Evolutionary conservation across 2,329 filamentous ascomycete genomes (phyloP).

Genomic region (Huntiella savannae): DNA sequence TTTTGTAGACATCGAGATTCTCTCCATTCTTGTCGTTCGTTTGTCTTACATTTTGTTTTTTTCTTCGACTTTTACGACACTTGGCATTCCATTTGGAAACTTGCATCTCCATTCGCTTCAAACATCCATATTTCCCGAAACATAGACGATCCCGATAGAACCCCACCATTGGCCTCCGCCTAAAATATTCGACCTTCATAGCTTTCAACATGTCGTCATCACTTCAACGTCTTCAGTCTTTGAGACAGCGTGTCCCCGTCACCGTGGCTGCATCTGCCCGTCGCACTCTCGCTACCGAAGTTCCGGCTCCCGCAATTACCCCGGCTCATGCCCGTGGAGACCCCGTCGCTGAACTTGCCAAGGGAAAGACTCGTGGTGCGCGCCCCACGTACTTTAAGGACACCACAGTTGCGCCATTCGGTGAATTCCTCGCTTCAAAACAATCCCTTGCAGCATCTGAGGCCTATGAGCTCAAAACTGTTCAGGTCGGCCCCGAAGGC

Average conservation of each 20-base stretch:
- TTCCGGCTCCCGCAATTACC: conserved; percentile 16
- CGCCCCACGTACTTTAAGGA: conserved; percentile 41
- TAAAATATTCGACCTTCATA: background rate
- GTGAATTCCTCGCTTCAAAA: conserved; percentile 33
- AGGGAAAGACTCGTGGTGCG: conserved; percentile 17
- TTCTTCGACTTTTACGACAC: background rate
- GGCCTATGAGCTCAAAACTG: conserved; percentile 41
- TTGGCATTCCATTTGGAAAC: background rate
- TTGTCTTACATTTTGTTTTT: background rate
- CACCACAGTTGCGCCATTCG: conserved; percentile 34
- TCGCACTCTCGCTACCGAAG: conserved; percentile 29
- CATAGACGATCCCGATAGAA: background rate
- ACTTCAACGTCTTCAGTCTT: conserved; percentile 24
- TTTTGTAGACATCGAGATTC: background rate
- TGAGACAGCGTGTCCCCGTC: conserved; percentile 23
- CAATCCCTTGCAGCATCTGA: conserved; percentile 30
- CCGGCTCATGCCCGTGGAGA: conserved; percentile 9
- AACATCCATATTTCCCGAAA: background rate
- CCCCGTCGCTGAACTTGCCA: conserved; percentile 14
- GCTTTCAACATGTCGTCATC: conserved; percentile 23
- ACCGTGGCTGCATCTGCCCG: conserved; percentile 16
- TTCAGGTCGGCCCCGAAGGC: conserved; percentile 43
- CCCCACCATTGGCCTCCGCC: background rate
- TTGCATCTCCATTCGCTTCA: background rate
- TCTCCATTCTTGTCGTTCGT: background rate